phyloP scores from a whole-genome alignment of 2,329 filamentous ascomycete genomes.

The Ophiocordyceps camponoti-saundersi region DNA sequence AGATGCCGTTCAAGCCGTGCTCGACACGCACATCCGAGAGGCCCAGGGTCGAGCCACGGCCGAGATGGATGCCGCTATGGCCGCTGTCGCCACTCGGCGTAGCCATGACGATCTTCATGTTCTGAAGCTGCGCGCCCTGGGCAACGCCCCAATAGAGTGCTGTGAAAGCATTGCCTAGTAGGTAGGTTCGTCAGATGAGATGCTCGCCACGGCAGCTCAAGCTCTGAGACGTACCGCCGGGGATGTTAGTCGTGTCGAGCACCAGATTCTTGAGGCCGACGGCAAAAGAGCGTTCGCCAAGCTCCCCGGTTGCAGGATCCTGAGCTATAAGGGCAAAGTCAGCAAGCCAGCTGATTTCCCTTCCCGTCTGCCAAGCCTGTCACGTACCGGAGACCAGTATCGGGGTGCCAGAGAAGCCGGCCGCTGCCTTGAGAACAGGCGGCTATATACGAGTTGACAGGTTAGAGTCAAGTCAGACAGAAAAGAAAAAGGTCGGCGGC shows the following conservation, averaged over 20 bases:
- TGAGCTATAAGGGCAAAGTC: conserved; percentile 3
- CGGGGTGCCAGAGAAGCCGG: conserved; percentile 14
- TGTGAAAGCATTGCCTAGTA: conserved; percentile 14
- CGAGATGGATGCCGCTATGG: conserved; percentile 23
- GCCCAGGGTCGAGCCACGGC: conserved; percentile 22
- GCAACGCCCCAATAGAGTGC: conserved; percentile 28
- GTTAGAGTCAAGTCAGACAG: neutral
- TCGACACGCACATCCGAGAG: conserved; percentile 23
- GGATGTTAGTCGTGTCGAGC: conserved; percentile 20
- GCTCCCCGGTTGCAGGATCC: conserved; percentile 15
- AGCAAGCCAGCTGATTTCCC: too few relatives aligned
- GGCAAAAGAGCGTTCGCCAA: conserved; percentile 23
- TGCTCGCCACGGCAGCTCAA: neutral
- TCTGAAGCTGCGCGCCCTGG: conserved; percentile 23
- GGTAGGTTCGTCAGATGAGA: neutral
- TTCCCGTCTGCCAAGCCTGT: neutral
- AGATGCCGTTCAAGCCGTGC: conserved; percentile 23
- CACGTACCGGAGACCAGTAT: conserved; percentile 15
- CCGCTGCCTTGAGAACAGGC: conserved; percentile 21
- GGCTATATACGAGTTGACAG: conserved; percentile 8
- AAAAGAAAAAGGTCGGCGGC: neutral
- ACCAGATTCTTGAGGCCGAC: conserved; percentile 25
- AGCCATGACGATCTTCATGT: conserved; percentile 24
- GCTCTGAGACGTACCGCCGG: neutral
- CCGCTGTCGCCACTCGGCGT: conserved; percentile 16